phyloP scores from a whole-genome alignment of 352 stramenopile species.

The Globisporangium iwayamae region DNA sequence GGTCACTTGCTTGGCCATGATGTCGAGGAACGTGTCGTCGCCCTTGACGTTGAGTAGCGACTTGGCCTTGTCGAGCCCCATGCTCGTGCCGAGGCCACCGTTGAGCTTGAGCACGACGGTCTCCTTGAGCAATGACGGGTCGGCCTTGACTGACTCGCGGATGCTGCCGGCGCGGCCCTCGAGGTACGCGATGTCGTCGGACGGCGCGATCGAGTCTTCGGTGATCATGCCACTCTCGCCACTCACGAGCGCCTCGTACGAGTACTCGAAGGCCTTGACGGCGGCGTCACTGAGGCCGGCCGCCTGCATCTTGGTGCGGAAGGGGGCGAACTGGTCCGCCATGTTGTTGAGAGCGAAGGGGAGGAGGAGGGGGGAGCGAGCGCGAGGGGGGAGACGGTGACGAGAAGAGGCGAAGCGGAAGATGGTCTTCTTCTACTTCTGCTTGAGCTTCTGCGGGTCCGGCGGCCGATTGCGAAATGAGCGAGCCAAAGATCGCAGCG shows the following conservation, averaged over 20 bases:
- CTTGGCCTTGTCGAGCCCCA: slow-evolving; percentile 95
- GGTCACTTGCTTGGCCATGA: slow-evolving; percentile 91
- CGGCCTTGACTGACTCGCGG: slow-evolving; percentile 66
- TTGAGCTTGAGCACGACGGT: slow-evolving; percentile 89
- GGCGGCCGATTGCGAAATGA: slow-evolving; percentile 19
- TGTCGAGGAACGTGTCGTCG: slow-evolving; percentile 92
- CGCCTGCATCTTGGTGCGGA: slow-evolving; percentile 95
- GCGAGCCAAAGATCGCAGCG: slow-evolving; percentile 6
- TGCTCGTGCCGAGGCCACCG: slow-evolving; percentile 81
- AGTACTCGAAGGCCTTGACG: slow-evolving; percentile 98
- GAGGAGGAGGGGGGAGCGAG: slow-evolving; percentile 5
- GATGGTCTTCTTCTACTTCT: slow-evolving; percentile 9
- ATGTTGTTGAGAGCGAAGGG: slow-evolving; percentile 21
- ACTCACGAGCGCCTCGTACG: slow-evolving; percentile 93
- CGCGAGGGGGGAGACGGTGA: slow-evolving; percentile 10
- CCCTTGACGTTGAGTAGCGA: slow-evolving; percentile 92
- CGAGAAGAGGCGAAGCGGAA: slow-evolving; percentile 9
- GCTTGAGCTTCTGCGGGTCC: slow-evolving; percentile 8
- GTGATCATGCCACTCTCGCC: slow-evolving; percentile 96
- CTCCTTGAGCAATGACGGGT: slow-evolving; percentile 74
- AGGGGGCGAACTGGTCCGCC: slow-evolving; percentile 59
- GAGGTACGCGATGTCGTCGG: slow-evolving; percentile 74
- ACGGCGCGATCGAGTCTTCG: slow-evolving; percentile 91
- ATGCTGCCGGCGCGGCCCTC: slow-evolving; percentile 76
- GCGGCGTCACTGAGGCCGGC: slow-evolving; percentile 93